Evolutionary conservation across 805 yeast genomes (phyloP).

Genomic region (Ogataea pignaliae): DNA sequence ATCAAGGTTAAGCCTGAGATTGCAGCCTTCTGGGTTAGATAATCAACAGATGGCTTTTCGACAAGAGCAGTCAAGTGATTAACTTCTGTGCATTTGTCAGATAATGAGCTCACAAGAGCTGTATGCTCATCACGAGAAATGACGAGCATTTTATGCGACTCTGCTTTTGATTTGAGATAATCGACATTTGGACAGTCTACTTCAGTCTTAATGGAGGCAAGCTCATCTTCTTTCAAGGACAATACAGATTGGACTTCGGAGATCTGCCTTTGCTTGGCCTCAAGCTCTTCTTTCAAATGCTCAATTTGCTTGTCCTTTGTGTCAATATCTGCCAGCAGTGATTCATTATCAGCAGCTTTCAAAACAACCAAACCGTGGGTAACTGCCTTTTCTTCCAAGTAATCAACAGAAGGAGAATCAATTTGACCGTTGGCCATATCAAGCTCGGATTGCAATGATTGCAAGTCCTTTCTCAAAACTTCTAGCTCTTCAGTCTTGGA

Average conservation of each 20-base stretch:
- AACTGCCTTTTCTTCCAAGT: conserved; percentile 4
- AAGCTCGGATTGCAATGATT: too few relatives aligned
- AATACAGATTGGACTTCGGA: neutral
- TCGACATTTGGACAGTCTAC: conserved; percentile 27
- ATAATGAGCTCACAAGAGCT: neutral
- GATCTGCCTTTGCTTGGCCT: neutral
- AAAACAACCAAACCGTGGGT: conserved; percentile 4
- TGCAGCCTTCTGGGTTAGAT: neutral
- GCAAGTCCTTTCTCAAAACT: neutral
- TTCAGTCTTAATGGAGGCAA: conserved; percentile 4
- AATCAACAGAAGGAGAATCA: conserved; percentile 7
- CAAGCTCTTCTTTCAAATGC: neutral
- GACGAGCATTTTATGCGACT: conserved; percentile 7
- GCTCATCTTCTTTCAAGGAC: conserved; percentile 3
- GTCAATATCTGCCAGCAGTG: conserved; percentile 4
- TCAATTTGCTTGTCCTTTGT: neutral
- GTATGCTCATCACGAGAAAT: conserved; percentile 6
- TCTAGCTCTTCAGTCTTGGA: neutral
- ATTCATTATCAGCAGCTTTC: neutral
- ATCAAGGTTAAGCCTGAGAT: neutral
- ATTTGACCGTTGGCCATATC: neutral
- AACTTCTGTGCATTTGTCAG: conserved; percentile 3
- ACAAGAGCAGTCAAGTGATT: neutral
- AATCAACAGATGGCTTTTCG: neutral
- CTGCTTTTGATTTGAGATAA: conserved; percentile 26